Conservation (phyloP, 306 rosid genomes). For the Biancaea sappan region DNA sequence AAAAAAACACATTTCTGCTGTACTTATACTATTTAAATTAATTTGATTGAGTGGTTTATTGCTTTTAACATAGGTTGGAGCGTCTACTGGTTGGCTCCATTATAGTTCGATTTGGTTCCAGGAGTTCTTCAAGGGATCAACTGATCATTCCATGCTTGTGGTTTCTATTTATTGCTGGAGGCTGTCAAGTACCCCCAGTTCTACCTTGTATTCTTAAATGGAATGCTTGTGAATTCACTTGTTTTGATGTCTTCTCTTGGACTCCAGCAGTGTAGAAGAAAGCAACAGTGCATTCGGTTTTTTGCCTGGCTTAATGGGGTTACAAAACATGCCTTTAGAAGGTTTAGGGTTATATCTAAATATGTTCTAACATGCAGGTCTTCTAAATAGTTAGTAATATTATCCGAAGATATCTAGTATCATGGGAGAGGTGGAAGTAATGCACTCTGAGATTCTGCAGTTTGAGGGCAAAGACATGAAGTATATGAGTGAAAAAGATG, state of each 20-base stretch:
- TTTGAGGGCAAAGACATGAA: conserved; percentile 48
- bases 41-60: conserved; percentile 83
- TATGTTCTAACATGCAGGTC: conserved; percentile 71
- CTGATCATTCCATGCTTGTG: conserved; percentile 59
- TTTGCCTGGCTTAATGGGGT: conserved; percentile 75
- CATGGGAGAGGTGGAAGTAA: conserved; percentile 62
- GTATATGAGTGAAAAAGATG: conserved; percentile 35
- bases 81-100: conserved; percentile 58
- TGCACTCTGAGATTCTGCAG: conserved; percentile 51
- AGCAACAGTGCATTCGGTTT: conserved; percentile 62
- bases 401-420: conserved; percentile 35
- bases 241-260: conserved; percentile 50
- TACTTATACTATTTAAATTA: conserved; percentile 44
- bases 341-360: conserved; percentile 59
- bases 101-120: conserved; percentile 76
- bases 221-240: conserved; percentile 60
- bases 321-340: conserved; percentile 59
- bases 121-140: conserved; percentile 75
- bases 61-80: conserved; percentile 91
- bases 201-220: conserved; percentile 56
- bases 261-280: conserved; percentile 78
- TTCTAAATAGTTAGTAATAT: conserved; percentile 47
- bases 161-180: conserved; percentile 59
- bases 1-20: conserved; percentile 45
- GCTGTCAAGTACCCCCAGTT: conserved; percentile 62